Evolutionary conservation across 176 grass and related monocot genomes (phyloP).

Genomic region (Saccharum officinarum): DNA sequence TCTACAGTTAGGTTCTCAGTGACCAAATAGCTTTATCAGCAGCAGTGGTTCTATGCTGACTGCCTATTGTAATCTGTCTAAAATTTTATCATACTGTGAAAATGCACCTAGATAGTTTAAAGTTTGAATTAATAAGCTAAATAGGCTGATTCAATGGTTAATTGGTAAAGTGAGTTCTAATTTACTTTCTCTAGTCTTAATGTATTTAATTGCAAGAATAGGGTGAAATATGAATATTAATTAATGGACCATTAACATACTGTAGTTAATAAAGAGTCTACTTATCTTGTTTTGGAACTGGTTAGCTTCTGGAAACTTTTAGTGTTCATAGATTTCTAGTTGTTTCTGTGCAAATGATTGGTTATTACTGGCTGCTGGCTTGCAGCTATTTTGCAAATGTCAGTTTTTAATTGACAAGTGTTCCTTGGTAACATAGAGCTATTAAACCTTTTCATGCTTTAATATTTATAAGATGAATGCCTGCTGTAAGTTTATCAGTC

Average conservation of each 20-base stretch:
- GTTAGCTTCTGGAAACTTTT: constrained; percentile 12
- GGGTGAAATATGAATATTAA: background rate
- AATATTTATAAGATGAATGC: background rate
- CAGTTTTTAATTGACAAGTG: background rate
- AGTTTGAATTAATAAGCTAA: background rate
- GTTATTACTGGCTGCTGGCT: background rate
- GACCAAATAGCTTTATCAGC: background rate
- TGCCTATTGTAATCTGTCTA: background rate
- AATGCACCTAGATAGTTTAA: background rate
- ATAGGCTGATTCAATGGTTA: background rate
- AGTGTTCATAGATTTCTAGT: background rate
- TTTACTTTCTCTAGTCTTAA: background rate
- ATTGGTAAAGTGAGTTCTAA: background rate
- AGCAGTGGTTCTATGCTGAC: background rate
- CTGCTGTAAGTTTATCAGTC: background rate
- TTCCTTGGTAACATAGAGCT: background rate
- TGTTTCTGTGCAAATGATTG: background rate
- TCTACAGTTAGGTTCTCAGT: background rate
- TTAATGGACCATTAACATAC: background rate
- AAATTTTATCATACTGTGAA: background rate
- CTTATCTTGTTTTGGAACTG: background rate
- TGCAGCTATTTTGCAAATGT: background rate
- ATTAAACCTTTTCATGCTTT: background rate
- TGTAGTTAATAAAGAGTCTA: background rate
- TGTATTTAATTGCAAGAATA: background rate